Percentiles rank a stretch among this genome's conserved stretches.
phyloP scores from a whole-genome alignment of 2,329 filamentous ascomycete species.

The Ramularia endophylla region DNA sequence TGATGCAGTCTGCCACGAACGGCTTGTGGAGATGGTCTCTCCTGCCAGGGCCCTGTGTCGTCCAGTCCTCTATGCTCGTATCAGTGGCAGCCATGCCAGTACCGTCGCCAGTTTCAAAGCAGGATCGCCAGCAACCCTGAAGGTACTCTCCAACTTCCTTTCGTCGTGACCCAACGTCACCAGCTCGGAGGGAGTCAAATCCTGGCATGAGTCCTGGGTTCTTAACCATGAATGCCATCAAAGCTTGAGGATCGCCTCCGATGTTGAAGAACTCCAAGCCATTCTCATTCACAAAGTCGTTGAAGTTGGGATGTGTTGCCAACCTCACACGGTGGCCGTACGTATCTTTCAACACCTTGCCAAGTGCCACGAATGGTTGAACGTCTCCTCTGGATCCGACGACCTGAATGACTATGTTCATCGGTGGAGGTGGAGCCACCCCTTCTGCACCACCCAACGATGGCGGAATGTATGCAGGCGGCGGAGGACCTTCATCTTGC shows the following conservation, averaged over 20 bases:
- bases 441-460: constrained; percentile 60
- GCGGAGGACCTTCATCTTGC: constrained; percentile 44
- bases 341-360: constrained; percentile 44
- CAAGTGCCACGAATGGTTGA: constrained; percentile 46
- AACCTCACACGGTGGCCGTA: constrained; percentile 44
- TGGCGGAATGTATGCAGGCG: constrained; percentile 67
- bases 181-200: constrained; percentile 67
- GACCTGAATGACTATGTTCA: constrained; percentile 46
- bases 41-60: constrained; percentile 30
- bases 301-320: constrained; percentile 45
- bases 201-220: constrained; percentile 81
- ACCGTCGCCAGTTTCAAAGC: constrained; percentile 72
- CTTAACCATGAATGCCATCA: constrained; percentile 81
- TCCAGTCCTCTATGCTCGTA: constrained; percentile 46
- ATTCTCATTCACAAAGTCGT: constrained; percentile 45
- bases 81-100: constrained; percentile 32
- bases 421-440: constrained; percentile 45
- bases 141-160: constrained; percentile 73
- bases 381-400: constrained; percentile 47
- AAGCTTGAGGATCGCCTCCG: constrained; percentile 44
- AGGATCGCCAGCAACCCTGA: constrained; percentile 81
- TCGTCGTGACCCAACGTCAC: constrained; percentile 69
- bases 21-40: constrained; percentile 45
- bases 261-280: constrained; percentile 49
- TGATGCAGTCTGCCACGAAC: constrained; percentile 78